Evolutionary conservation across 768 basidiomycete species (phyloP).

Genomic region (Gloeophyllum trabeum): DNA sequence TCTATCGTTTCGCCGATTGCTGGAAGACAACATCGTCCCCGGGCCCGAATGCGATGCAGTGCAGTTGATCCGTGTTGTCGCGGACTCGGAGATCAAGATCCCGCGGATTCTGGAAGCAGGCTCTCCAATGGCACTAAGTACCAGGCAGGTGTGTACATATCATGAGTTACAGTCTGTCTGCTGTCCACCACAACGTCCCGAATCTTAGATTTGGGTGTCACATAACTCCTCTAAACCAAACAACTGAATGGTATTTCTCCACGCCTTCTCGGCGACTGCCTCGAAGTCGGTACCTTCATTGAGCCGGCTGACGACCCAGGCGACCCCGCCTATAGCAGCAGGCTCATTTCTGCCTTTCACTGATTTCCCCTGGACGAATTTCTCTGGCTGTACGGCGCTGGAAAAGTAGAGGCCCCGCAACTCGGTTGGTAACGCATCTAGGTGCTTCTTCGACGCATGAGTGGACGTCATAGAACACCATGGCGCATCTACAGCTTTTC

Average conservation of each 20-base stretch:
- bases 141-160: too few relatives aligned
- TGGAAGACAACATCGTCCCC: too few relatives aligned
- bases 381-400: conserved; percentile 38
- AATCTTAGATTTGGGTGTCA: too few relatives aligned
- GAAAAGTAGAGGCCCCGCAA: conserved; percentile 42
- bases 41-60: too few relatives aligned
- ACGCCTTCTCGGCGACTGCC: conserved; percentile 42
- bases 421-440: conserved; percentile 33
- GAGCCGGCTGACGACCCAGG: conserved; percentile 52
- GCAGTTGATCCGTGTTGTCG: too few relatives aligned
- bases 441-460: conserved; percentile 44
- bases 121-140: too few relatives aligned
- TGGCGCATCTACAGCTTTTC: conserved; percentile 55
- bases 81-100: too few relatives aligned
- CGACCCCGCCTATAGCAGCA: conserved; percentile 49
- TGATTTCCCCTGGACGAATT: conserved; percentile 42
- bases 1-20: too few relatives aligned
- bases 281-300: conserved; percentile 37
- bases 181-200: too few relatives aligned
- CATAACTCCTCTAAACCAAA: conserved; percentile 38
- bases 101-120: too few relatives aligned
- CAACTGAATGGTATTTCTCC: conserved; percentile 50
- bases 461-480: conserved; percentile 65
- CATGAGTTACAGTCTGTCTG: too few relatives aligned
- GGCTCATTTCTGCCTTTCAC: conserved; percentile 80